Conservation (phyloP, 2,329 filamentous ascomycete genomes). For the Pseudocercospora fuligena region DNA sequence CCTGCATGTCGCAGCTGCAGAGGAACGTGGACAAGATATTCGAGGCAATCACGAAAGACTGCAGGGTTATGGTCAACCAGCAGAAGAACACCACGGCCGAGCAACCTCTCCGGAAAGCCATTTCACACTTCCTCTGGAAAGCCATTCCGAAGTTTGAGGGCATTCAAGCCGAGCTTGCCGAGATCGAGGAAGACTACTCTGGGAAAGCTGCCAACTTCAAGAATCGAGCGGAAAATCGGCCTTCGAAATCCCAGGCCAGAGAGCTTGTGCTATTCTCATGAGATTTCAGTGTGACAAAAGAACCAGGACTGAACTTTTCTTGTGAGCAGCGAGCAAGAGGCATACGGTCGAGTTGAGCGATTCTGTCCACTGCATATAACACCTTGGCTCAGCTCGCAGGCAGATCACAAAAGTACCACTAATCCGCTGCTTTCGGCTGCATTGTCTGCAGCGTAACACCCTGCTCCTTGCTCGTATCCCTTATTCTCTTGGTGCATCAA, state of each 20-base stretch:
- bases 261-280: too few relatives aligned
- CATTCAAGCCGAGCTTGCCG: not conserved
- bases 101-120: not conserved
- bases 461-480: not conserved
- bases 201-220: not conserved
- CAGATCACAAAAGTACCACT: too few relatives aligned
- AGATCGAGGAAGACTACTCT: not conserved
- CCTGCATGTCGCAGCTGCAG: not conserved
- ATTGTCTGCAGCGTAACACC: not conserved
- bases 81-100: not conserved
- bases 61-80: not conserved
- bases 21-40: not conserved
- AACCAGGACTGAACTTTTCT: too few relatives aligned
- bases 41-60: not conserved
- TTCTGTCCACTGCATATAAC: too few relatives aligned
- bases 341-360: too few relatives aligned
- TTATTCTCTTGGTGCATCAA: constrained; percentile 6
- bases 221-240: too few relatives aligned
- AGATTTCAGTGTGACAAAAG: too few relatives aligned
- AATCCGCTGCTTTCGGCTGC: not conserved
- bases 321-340: too few relatives aligned
- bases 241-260: too few relatives aligned
- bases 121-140: not conserved
- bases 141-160: not conserved
- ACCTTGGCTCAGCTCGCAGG: too few relatives aligned